phyloP scores from a whole-genome alignment of 306 rosid species.

The Prunus kanzakura region DNA sequence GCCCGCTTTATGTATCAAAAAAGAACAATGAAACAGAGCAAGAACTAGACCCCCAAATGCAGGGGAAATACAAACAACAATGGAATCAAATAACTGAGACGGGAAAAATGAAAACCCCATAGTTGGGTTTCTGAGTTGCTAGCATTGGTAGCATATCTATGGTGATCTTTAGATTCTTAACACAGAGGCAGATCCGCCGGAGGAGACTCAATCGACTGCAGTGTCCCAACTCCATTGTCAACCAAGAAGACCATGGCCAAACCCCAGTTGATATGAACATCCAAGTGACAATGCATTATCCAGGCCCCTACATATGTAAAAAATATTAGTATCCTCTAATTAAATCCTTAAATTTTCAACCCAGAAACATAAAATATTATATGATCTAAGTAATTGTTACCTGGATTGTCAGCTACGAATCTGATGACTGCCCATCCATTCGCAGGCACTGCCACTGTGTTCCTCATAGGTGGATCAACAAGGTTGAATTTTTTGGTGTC shows the following conservation, averaged over 20 bases:
- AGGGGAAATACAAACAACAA: constrained; percentile 35
- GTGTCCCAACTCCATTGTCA: constrained; percentile 68
- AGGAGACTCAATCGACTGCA: constrained; percentile 68
- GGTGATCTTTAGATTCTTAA: constrained; percentile 24
- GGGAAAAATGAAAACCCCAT: constrained; percentile 26
- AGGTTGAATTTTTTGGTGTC: constrained; percentile 76
- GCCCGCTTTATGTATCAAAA: constrained; percentile 34
- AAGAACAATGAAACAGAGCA: constrained; percentile 23
- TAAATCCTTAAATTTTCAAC: neutral
- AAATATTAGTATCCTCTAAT: neutral
- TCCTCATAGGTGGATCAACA: constrained; percentile 81
- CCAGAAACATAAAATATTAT: no score
- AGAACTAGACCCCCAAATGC: constrained; percentile 45
- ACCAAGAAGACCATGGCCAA: constrained; percentile 87
- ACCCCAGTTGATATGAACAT: constrained; percentile 90
- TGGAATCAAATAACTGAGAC: constrained; percentile 13
- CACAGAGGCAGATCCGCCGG: constrained; percentile 76
- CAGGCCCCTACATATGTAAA: constrained; percentile 60
- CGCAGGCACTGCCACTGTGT: constrained; percentile 76
- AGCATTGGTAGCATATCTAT: neutral
- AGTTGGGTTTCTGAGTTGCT: neutral
- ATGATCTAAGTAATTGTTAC: constrained; percentile 26
- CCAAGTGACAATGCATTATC: constrained; percentile 95
- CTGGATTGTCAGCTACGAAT: constrained; percentile 95
- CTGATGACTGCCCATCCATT: constrained; percentile 96